These are phyloP conservation scores for Leccinum truebloodii DNA, from an alignment of 768 basidiomycete genomes.

Conservation along the genomic window DNA sequence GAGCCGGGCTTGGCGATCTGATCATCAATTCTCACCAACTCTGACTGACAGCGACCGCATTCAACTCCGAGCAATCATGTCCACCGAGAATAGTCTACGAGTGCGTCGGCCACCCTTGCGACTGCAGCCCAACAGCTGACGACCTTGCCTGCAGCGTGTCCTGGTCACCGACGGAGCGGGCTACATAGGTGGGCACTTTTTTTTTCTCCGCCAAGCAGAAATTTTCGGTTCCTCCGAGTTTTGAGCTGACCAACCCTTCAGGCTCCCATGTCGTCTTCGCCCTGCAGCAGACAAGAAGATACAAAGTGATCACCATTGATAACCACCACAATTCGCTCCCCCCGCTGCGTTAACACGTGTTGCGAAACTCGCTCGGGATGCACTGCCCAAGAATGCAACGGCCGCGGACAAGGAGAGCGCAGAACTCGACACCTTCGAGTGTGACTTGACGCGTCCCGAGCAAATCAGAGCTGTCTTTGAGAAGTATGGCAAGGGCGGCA, in stretches of 20 bases:
- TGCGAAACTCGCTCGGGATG: slow-evolving; percentile 73
- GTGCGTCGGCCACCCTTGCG: slow-evolving; percentile 37
- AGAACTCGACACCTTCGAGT: slow-evolving; percentile 65
- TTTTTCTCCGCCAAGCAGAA: background rate
- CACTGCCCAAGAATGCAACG: slow-evolving; percentile 65
- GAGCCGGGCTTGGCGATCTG: slow-evolving; percentile 1
- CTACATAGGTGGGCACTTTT: slow-evolving; percentile 69
- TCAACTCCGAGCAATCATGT: slow-evolving; percentile 24
- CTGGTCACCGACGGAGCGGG: slow-evolving; percentile 83
- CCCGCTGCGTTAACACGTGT: slow-evolving; percentile 71
- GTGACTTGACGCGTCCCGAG: slow-evolving; percentile 73
- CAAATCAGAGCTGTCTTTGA: slow-evolving; percentile 80
- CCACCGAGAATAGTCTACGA: slow-evolving; percentile 41
- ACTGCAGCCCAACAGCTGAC: slow-evolving; percentile 8
- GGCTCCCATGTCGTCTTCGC: slow-evolving; percentile 93
- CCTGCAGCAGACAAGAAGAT: slow-evolving; percentile 82
- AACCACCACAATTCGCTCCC: slow-evolving; percentile 93
- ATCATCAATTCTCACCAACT: slow-evolving; percentile 5
- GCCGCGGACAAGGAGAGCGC: slow-evolving; percentile 70
- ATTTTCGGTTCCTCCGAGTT: slow-evolving; percentile 5
- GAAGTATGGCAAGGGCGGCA: slow-evolving; percentile 82
- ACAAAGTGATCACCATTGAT: slow-evolving; percentile 93
- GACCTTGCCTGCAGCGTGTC: slow-evolving; percentile 46
- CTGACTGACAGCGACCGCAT: background rate
- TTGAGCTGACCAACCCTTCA: slow-evolving; percentile 31